Base-by-base conservation (phyloP, 2,329 filamentous ascomycete genomes). In the Aspergillus flavus region DNA sequence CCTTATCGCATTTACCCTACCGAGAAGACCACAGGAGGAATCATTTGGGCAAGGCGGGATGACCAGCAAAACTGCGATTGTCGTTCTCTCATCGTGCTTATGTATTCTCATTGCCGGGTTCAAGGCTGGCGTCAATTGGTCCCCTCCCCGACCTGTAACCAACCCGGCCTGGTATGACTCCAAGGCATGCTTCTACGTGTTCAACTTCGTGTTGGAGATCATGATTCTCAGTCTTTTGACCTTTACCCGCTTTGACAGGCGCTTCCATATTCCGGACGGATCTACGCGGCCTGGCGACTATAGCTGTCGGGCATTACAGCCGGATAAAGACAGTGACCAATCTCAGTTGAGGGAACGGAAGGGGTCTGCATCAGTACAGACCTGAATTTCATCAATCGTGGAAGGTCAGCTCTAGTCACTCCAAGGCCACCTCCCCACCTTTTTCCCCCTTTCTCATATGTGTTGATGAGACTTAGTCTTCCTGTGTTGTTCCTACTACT, bases 201-300 rank as follows among this genome's bases (percentile, higher is more conserved):
- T 95, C 81, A 91, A 92, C 79, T 96, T 91, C 73, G 81, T 80
- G 19, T 82, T 94, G 43, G 93, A 96, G 77, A 80, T 94, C 46
- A 73, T 90, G 28, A 87, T 93, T 43, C 83, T 94, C 5, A 85
- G 83, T 59, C 79, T 89, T 10, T 94, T 91, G 77, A 84, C 89
- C 0, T 72, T 90, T 19, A 77, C 84, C 23, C 85, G 93, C 36
- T 88, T 95, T 65, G 93, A 96, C 75, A 83, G 84, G 65, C 86
- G 91, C 48, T 96, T 94, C 80, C 84, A 90, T 72, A 80, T 95
- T 28, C 91, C 91, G 1, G 81, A 95, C 73, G 89, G 90, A 2
- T 68, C 66, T n/a, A 67, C 64, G 6, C 36, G 45, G 2, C 66
- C 66, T 16, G 68, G 68, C 3, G 66, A 69, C 54, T 69, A 69